Conservation (phyloP, 2,329 filamentous ascomycete genomes). For the Penicillium frequentans region DNA sequence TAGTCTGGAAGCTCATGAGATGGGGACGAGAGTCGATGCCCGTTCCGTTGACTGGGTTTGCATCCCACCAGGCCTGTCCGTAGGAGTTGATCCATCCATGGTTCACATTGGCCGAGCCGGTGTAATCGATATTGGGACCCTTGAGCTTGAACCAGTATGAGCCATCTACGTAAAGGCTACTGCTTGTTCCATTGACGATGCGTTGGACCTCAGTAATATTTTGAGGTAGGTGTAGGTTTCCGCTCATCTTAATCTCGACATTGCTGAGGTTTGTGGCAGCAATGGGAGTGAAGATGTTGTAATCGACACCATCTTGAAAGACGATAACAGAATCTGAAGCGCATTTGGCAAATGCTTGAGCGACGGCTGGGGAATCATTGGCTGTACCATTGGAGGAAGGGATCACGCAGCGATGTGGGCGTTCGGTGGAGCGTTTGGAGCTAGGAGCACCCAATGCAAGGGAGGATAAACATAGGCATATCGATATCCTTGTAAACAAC, state of each 20-base stretch:
- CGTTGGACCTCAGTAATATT: slow-evolving; percentile 40
- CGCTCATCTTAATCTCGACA: slow-evolving; percentile 44
- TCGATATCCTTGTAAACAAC: not conserved
- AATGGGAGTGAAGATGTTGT: slow-evolving; percentile 45
- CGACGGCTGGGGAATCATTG: slow-evolving; percentile 44
- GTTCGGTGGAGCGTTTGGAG: slow-evolving; percentile 1
- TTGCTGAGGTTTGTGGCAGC: slow-evolving; percentile 42
- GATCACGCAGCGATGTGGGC: slow-evolving; percentile 21
- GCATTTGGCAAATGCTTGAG: slow-evolving; percentile 39
- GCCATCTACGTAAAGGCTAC: slow-evolving; percentile 26
- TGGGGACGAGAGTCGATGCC: slow-evolving; percentile 43
- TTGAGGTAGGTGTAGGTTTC: slow-evolving; percentile 47
- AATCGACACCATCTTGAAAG: slow-evolving; percentile 43
- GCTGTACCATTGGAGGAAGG: slow-evolving; percentile 37
- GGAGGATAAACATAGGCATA: not conserved
- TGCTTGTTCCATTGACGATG: slow-evolving; percentile 34
- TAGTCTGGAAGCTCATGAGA: slow-evolving; percentile 41
- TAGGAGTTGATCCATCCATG: slow-evolving; percentile 50
- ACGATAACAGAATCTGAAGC: slow-evolving; percentile 31
- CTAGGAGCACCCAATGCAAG: slow-evolving; percentile 5
- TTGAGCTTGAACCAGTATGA: slow-evolving; percentile 41
- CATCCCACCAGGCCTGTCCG: slow-evolving; percentile 49
- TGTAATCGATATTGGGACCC: slow-evolving; percentile 23
- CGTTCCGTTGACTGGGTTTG: slow-evolving; percentile 40
- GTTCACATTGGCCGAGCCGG: slow-evolving; percentile 36